Percentiles rank a stretch among this genome's conserved stretches.
Evolutionary conservation across 2,329 filamentous ascomycete species (phyloP).

Genomic region (Metarhizium sp.): DNA sequence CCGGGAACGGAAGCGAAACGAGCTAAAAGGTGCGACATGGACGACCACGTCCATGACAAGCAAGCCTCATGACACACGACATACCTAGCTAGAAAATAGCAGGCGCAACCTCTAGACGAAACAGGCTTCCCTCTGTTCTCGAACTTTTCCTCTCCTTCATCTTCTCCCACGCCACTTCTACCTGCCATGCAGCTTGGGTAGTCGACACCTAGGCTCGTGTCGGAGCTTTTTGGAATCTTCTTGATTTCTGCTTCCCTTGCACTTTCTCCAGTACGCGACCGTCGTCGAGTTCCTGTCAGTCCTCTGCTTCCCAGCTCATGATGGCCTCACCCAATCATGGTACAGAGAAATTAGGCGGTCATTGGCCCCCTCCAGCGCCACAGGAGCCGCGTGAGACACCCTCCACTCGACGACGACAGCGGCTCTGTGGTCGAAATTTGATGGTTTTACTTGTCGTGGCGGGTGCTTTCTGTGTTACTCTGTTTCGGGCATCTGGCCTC

Average conservation of each 20-base stretch:
- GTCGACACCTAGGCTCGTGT: not conserved
- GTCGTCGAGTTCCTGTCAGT: not conserved
- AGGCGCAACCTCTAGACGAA: not conserved
- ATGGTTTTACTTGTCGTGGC: slow-evolving; percentile 8
- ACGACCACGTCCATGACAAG: not conserved
- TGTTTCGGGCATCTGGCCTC: slow-evolving; percentile 10
- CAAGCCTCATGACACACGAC: not conserved
- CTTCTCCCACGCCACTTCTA: not conserved
- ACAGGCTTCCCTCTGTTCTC: not conserved
- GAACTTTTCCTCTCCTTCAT: not conserved
- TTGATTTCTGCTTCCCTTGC: no score
- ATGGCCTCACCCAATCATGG: slow-evolving; percentile 7
- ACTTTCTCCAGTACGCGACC: not conserved
- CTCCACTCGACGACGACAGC: not conserved
- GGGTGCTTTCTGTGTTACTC: slow-evolving; percentile 7
- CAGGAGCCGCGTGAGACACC: not conserved
- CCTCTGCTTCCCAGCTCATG: not conserved
- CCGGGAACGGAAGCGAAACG: not conserved
- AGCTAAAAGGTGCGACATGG: not conserved
- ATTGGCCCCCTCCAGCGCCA: not conserved
- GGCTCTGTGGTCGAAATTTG: slow-evolving; percentile 5
- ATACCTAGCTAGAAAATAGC: not conserved
- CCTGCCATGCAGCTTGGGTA: not conserved
- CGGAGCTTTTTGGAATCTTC: not conserved
- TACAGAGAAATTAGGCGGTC: not conserved